Percentiles rank a stretch among this genome's conserved stretches.
phyloP scores from a whole-genome alignment of 2,329 filamentous ascomycete genomes.

The Ascochyta pisi region DNA sequence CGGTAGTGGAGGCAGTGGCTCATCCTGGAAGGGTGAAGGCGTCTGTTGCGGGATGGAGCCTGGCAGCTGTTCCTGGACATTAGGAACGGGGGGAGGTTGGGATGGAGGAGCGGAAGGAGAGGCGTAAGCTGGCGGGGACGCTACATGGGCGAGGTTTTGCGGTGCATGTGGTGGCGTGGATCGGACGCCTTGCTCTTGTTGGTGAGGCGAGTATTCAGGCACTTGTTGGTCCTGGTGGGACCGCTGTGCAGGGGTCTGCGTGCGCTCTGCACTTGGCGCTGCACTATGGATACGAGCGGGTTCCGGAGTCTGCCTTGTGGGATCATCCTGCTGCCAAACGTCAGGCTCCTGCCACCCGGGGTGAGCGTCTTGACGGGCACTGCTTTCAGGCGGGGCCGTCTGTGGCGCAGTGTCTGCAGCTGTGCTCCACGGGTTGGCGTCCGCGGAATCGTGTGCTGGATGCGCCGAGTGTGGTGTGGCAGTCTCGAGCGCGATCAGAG shows the following conservation, averaged over 20 bases:
- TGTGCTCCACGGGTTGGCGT: slow-evolving; percentile 38
- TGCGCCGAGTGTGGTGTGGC: slow-evolving; percentile 32
- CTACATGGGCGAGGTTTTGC: neutral
- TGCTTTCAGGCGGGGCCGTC: neutral
- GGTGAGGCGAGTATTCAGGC: neutral
- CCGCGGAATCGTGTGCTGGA: slow-evolving; percentile 30
- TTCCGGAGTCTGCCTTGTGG: slow-evolving; percentile 31
- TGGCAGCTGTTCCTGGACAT: slow-evolving; percentile 5
- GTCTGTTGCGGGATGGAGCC: slow-evolving; percentile 10
- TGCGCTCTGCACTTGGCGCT: slow-evolving; percentile 20
- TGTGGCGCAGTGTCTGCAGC: slow-evolving; percentile 36
- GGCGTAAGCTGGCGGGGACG: slow-evolving; percentile 2
- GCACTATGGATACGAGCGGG: slow-evolving; percentile 26
- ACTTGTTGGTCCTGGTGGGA: slow-evolving; percentile 6
- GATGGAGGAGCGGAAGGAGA: slow-evolving; percentile 8
- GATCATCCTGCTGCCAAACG: slow-evolving; percentile 36
- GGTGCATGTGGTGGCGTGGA: slow-evolving; percentile 2
- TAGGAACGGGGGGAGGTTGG: slow-evolving; percentile 11
- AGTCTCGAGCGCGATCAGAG: slow-evolving; percentile 15
- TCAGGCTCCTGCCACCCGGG: slow-evolving; percentile 43
- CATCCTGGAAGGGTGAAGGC: slow-evolving; percentile 21
- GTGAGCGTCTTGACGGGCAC: slow-evolving; percentile 6
- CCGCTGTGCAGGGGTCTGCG: neutral
- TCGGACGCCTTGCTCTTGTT: neutral
- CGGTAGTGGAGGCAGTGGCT: slow-evolving; percentile 42